A percentile compares a stretch with the other conserved stretches of the same genome.
phyloP scores from a whole-genome alignment of 164 flowering plant genomes.

The Stephania japonica region DNA sequence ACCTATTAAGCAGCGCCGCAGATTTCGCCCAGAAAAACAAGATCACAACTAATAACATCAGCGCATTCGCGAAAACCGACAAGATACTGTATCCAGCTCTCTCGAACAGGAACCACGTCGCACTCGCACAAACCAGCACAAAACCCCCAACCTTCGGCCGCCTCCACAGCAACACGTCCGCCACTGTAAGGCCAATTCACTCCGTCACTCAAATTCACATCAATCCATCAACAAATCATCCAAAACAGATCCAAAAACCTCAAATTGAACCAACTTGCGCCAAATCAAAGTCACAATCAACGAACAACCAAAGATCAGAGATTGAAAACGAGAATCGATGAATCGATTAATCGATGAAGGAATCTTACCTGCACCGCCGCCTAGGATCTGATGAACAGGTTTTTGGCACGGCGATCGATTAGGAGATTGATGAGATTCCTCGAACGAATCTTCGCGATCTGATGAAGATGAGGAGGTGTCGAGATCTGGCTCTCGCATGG shows the following conservation, averaged over 20 bases:
- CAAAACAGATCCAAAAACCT: background rate
- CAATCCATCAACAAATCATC: background rate
- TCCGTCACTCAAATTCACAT: background rate
- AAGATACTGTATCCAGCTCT: constrained; percentile 51
- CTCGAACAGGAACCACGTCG: constrained; percentile 65
- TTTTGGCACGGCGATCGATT: too few species aligned
- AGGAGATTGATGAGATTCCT: background rate
- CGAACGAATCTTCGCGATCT: background rate
- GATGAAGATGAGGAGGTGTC: constrained; percentile 1
- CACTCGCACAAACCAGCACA: constrained; percentile 37
- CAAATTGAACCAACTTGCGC: background rate
- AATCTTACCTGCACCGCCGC: constrained; percentile 10
- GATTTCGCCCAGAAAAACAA: constrained; percentile 86
- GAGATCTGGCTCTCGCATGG: background rate
- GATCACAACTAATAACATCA: constrained; percentile 57
- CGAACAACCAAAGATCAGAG: background rate
- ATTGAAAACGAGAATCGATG: background rate
- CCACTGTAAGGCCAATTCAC: constrained; percentile 38
- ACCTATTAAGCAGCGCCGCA: constrained; percentile 80
- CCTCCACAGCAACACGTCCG: constrained; percentile 77
- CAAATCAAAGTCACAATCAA: background rate
- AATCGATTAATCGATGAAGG: background rate
- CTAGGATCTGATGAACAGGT: constrained; percentile 10
- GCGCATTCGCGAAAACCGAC: constrained; percentile 52
- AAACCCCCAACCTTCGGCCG: constrained; percentile 30